Base-by-base conservation (phyloP, 2,329 filamentous ascomycete genomes). In the Talaromyces sp. region DNA sequence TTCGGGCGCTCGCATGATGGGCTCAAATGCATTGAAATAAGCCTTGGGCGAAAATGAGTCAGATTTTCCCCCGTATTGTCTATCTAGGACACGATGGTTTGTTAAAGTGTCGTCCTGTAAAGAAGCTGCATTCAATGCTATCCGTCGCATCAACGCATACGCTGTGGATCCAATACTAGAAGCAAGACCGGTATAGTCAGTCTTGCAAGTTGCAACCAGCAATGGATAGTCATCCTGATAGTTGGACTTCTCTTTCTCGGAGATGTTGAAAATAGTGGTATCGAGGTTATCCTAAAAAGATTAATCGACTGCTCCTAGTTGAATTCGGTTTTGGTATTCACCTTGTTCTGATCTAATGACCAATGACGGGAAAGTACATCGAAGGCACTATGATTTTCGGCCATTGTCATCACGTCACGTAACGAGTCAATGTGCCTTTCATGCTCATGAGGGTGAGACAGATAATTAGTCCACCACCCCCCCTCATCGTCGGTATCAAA, bases 241-340 rank as follows among this genome's bases (percentile, higher is more conserved):
- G 67, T 83, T 83, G 12, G 77, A 72, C 18, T 80, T 80, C n/a
- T 79, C 76, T 67, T 84, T 86, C 9, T 80, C 77, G 0, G 79
- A 71, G 5, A 90, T 77, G 1, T 81, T 77, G 0, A 90, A 88
- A 25, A 85, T 74, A 0, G 87, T 87, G 3, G 86, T 74, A 69
- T 96, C 91, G 25, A 91, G 73, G 14, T 67, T 67, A 67, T 82
- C 83, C 78, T 82, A 75, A 1, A 46, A 57, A 75, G 72, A 66
- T 64, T 23, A 61, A 59, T 35, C 44, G 3, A 21, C 25, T 12
- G 61, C 7, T 7, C 14, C n/a, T 11, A 23, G 5, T 14, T 21
- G 5, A 23, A 61, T 14, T 25, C 48, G 48, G 31, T 9, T 59
- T 54, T 42, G 2, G 31, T 25, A 63, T 69, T 67, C 69, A 75